Evolutionary conservation across 148 eudicot species (phyloP), one percentile per base, ranked within the genome.

Genomic region (Persicaria maculosa): DNA sequence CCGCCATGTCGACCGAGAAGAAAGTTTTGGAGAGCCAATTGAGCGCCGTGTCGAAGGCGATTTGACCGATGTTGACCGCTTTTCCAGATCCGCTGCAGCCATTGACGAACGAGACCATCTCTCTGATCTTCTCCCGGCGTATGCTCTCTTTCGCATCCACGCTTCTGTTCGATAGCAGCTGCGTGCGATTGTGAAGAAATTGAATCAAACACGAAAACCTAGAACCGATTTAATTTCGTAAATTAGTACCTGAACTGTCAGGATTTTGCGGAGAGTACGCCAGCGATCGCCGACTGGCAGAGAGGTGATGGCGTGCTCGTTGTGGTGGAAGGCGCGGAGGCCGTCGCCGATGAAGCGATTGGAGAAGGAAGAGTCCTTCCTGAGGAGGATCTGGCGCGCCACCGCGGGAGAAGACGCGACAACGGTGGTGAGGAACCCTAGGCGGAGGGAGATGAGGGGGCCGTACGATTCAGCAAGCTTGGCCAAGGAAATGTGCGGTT

Each of bases 21-120:
- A 72, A 22, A 44, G 74, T 52, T 6, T 52, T 72, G 0, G 74
- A 72, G 9, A 72, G 14, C 53, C 36, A 72, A 52, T 72, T 72
- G 14, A 72, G 58, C 10, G 74, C 50, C 3, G 59, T 52, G 44
- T 40, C 52, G 58, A 72, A 72, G 45, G 62, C 74, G 10, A 50
- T 36, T 72, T 72, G 74, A 72, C 74, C 61, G 17, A 72, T 52
- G 17, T 72, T 72, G 44, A 72, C 74, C 58, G 74, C 74, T 1
- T 3, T 10, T 9, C 74, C 74, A 31, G 40, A 16, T 72, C 36
- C 6, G 36, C 44, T 19, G 44, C 59, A 48, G 8, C 43, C 44
- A 17, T 50, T 47, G 36, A 72, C 45, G 36, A 22, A 52, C 50
- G 62, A 7, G 7, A 72, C 36, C 45, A 72, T n/a, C 6, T 72